Conservation (phyloP, 2,329 filamentous ascomycete species). For the Aspergillus puulaauensis region DNA sequence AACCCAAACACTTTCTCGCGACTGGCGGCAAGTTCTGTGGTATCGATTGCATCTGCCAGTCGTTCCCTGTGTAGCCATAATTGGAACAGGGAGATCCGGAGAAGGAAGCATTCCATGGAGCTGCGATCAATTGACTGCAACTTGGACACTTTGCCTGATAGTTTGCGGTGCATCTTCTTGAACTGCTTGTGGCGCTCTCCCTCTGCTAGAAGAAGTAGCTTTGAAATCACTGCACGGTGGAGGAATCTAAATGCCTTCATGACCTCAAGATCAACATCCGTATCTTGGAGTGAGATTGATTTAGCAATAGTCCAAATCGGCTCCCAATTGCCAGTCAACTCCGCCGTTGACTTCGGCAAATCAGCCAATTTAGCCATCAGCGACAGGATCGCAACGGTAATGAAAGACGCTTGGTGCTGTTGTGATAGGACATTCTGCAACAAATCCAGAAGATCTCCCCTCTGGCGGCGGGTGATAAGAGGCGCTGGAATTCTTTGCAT, state of each 20-base stretch:
- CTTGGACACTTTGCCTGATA: conserved; percentile 30
- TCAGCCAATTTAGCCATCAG: conserved; percentile 41
- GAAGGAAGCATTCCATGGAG: conserved; percentile 38
- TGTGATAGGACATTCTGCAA: conserved; percentile 34
- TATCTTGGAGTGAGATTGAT: conserved; percentile 32
- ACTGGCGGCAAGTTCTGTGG: conserved; percentile 30
- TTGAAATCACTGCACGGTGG: conserved; percentile 34
- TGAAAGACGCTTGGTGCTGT: conserved; percentile 25
- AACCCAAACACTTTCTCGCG: conserved; percentile 35
- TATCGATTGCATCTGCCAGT: conserved; percentile 28
- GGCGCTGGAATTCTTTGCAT: conserved; percentile 37
- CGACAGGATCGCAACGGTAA: conserved; percentile 34
- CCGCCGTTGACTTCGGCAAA: conserved; percentile 40
- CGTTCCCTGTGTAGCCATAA: conserved; percentile 34
- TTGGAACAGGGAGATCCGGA: conserved; percentile 34
- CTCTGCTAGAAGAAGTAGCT: conserved; percentile 34
- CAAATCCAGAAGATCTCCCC: conserved; percentile 34
- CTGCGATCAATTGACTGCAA: conserved; percentile 31
- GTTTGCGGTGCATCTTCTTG: conserved; percentile 34
- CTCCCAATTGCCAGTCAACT: conserved; percentile 36
- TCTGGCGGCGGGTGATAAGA: conserved; percentile 38
- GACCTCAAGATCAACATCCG: conserved; percentile 32
- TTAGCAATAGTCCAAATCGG: conserved; percentile 38
- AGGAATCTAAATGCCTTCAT: conserved; percentile 40
- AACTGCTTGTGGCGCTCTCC: conserved; percentile 34